Percentiles rank a stretch among this genome's conserved stretches.
Conservation (phyloP, 2,329 filamentous ascomycete genomes). For the Dothideomycetidae sp. region DNA sequence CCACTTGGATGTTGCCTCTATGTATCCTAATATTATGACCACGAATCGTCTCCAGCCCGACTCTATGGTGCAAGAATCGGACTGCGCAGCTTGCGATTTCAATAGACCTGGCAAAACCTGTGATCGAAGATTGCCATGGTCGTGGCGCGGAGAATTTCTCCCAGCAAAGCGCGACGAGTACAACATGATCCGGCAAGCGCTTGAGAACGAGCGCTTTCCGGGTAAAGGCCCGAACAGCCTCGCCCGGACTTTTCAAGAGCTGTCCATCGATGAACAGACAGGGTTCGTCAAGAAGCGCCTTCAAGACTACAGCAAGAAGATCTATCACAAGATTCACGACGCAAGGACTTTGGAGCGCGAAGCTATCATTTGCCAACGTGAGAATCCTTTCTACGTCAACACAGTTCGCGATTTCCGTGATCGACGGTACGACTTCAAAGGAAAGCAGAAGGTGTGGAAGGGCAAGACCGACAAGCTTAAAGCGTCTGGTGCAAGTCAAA, state of each 20-base stretch:
- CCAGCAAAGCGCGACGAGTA: conserved; percentile 95
- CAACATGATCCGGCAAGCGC: conserved; percentile 90
- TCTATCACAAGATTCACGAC: conserved; percentile 98
- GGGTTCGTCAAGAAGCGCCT: conserved; percentile 69
- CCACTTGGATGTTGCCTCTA: conserved; percentile 94
- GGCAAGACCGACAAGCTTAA: conserved; percentile 84
- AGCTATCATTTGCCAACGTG: conserved; percentile 93
- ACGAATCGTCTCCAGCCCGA: conserved; percentile 95
- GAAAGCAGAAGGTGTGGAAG: conserved; percentile 96
- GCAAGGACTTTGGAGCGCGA: conserved; percentile 84
- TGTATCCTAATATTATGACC: conserved; percentile 99
- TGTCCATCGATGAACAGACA: conserved; percentile 71
- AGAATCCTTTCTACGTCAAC: conserved; percentile 97
- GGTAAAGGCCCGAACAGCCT: conserved; percentile 59
- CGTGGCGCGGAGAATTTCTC: conserved; percentile 94
- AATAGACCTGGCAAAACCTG: conserved; percentile 95
- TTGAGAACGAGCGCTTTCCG: conserved; percentile 88
- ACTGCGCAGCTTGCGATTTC: conserved; percentile 96
- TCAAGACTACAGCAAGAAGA: conserved; percentile 90
- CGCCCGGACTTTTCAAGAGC: conserved; percentile 61
- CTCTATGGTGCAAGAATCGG: conserved; percentile 95
- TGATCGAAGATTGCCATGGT: conserved; percentile 86
- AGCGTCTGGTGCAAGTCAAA: conserved; percentile 57
- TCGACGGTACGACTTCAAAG: conserved; percentile 95
- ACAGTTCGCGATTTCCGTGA: conserved; percentile 94